These are phyloP conservation scores for Oenanthe sinensis DNA, from an alignment of 129 eudicot genomes.

Conservation along the genomic window DNA sequence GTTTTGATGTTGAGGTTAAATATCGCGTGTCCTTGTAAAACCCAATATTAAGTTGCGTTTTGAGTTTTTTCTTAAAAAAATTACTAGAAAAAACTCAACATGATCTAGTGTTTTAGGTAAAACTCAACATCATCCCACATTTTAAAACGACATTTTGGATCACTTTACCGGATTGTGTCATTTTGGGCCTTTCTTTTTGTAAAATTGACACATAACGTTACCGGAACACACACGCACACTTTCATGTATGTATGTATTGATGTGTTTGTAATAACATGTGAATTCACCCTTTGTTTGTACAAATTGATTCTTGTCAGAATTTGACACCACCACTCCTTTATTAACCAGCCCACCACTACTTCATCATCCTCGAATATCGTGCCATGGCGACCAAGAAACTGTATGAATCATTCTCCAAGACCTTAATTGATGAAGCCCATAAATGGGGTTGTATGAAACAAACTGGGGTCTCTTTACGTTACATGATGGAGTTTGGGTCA, in stretches of 20 bases:
- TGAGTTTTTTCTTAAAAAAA: too few species aligned
- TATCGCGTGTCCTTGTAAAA: too few species aligned
- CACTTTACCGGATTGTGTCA: too few species aligned
- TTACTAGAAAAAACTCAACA: too few species aligned
- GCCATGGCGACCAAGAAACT: slow-evolving; percentile 67
- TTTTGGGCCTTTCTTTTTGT: too few species aligned
- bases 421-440: slow-evolving; percentile 57
- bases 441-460: slow-evolving; percentile 83
- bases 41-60: too few species aligned
- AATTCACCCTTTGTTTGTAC: background rate
- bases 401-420: slow-evolving; percentile 38
- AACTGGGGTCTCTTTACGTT: slow-evolving; percentile 82
- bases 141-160: too few species aligned
- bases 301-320: background rate
- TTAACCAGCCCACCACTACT: background rate
- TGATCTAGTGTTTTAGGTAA: too few species aligned
- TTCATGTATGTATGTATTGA: background rate
- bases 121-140: too few species aligned
- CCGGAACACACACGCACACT: too few species aligned
- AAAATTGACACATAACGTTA: too few species aligned
- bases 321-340: background rate
- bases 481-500: slow-evolving; percentile 96
- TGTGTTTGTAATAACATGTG: background rate
- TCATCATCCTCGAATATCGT: background rate
- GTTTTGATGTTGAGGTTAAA: too few species aligned